phyloP scores from a whole-genome alignment of 2,329 filamentous ascomycete species.

The Cercospora janseana region DNA sequence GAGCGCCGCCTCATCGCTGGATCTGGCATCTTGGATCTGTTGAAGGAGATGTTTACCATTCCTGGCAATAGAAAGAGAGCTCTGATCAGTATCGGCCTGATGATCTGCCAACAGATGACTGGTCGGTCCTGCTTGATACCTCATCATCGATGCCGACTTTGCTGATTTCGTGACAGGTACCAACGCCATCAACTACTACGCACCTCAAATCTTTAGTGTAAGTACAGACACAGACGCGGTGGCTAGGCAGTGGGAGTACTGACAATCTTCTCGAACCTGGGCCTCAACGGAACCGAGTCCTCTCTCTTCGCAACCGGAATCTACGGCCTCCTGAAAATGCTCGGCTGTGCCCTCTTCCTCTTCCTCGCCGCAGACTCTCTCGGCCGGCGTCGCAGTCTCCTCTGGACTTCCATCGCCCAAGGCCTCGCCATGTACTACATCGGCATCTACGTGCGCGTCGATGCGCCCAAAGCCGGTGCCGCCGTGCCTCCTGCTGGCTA shows the following conservation, averaged over 20 bases:
- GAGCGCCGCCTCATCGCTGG: constrained; percentile 69
- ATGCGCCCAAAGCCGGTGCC: constrained; percentile 55
- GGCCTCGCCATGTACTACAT: constrained; percentile 66
- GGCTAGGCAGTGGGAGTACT: no score
- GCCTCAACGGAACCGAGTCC: constrained; percentile 56
- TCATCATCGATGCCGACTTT: neutral
- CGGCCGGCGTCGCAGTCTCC: constrained; percentile 60
- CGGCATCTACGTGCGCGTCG: constrained; percentile 66
- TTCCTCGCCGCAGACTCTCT: constrained; percentile 70
- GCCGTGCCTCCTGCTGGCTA: constrained; percentile 65
- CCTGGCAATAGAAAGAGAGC: constrained; percentile 63
- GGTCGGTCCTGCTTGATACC: constrained; percentile 52
- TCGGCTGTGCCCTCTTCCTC: constrained; percentile 62
- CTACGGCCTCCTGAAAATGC: constrained; percentile 70
- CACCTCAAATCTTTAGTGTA: constrained; percentile 66
- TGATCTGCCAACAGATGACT: constrained; percentile 72
- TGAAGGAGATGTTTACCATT: constrained; percentile 68
- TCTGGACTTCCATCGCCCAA: constrained; percentile 49
- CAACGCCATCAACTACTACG: constrained; percentile 62
- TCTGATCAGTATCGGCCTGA: constrained; percentile 61
- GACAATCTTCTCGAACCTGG: constrained; percentile 64
- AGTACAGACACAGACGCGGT: no score
- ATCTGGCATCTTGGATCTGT: constrained; percentile 58
- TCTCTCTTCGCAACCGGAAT: constrained; percentile 71
- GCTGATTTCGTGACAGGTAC: neutral